Evolutionary conservation across 148 eudicot genomes (phyloP).

Genomic region (Hydrangea macrophylla): DNA sequence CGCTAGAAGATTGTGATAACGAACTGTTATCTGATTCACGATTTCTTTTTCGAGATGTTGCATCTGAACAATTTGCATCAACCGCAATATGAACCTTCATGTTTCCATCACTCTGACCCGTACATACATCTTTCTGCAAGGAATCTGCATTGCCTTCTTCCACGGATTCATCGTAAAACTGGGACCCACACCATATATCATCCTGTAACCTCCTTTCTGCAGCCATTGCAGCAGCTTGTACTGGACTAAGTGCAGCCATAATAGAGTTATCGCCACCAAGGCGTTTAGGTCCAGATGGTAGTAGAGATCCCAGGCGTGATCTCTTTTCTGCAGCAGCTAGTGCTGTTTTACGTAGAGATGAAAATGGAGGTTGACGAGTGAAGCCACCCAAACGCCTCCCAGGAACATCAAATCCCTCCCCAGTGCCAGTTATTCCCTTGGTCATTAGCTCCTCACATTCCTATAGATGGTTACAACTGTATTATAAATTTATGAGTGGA

Average conservation of each 20-base stretch:
- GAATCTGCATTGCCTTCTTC: slow-evolving; percentile 31
- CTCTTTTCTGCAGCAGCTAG: slow-evolving; percentile 79
- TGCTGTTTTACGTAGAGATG: slow-evolving; percentile 58
- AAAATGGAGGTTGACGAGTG: slow-evolving; percentile 59
- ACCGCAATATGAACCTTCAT: slow-evolving; percentile 18
- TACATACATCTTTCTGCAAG: slow-evolving; percentile 16
- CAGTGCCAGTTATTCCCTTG: slow-evolving; percentile 74
- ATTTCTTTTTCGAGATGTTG: slow-evolving; percentile 43
- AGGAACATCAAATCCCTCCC: slow-evolving; percentile 82
- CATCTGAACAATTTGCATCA: slow-evolving; percentile 15
- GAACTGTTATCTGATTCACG: slow-evolving; percentile 16
- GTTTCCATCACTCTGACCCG: slow-evolving; percentile 23
- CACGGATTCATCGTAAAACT: slow-evolving; percentile 26
- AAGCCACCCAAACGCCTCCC: slow-evolving; percentile 85
- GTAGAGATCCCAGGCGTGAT: slow-evolving; percentile 42
- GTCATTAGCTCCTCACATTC: slow-evolving; percentile 86
- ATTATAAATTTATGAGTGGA: neutral
- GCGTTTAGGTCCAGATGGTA: slow-evolving; percentile 80
- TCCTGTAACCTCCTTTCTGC: slow-evolving; percentile 94
- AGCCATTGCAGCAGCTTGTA: slow-evolving; percentile 99
- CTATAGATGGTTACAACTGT: slow-evolving; percentile 25
- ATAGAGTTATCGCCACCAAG: slow-evolving; percentile 85
- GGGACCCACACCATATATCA: slow-evolving; percentile 89
- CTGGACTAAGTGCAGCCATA: slow-evolving; percentile 70
- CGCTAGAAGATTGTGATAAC: slow-evolving; percentile 11